phyloP scores from a whole-genome alignment of 495 filamentous ascomycete species.

The Daldinia bambusicola region DNA sequence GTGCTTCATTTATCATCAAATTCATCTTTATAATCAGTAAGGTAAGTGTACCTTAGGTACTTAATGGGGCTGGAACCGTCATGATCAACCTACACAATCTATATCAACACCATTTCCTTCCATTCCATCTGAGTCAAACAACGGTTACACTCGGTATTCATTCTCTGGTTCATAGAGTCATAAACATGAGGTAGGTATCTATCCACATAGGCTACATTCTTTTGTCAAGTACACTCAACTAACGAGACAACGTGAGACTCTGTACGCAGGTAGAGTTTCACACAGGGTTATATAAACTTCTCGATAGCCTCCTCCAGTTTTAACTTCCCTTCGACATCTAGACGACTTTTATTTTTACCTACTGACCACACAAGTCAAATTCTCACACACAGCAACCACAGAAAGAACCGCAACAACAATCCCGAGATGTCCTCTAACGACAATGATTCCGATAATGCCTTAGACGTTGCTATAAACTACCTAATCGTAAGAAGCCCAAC shows the following conservation, averaged over 20 bases:
- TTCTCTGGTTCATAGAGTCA: background rate
- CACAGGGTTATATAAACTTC: background rate
- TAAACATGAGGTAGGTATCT: background rate
- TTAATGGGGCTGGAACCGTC: too few species aligned
- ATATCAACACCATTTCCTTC: background rate
- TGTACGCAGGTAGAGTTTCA: background rate
- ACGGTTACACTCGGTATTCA: background rate
- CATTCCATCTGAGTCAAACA: background rate
- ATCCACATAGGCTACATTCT: background rate
- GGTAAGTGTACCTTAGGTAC: too few species aligned
- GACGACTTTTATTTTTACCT: background rate
- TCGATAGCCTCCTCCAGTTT: background rate
- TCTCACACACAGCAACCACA: background rate
- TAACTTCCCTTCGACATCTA: background rate
- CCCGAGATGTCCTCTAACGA: background rate
- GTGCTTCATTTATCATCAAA: background rate
- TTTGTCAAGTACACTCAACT: background rate
- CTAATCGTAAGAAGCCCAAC: background rate
- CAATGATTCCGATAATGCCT: background rate
- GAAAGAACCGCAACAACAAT: background rate
- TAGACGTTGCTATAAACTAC: background rate
- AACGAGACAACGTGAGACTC: background rate
- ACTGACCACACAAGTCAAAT: background rate
- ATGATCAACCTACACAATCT: background rate
- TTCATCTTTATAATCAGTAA: too few species aligned